These are phyloP conservation scores for Dentipellis sp. DNA, from an alignment of 768 basidiomycete genomes.

Conservation along the genomic window DNA sequence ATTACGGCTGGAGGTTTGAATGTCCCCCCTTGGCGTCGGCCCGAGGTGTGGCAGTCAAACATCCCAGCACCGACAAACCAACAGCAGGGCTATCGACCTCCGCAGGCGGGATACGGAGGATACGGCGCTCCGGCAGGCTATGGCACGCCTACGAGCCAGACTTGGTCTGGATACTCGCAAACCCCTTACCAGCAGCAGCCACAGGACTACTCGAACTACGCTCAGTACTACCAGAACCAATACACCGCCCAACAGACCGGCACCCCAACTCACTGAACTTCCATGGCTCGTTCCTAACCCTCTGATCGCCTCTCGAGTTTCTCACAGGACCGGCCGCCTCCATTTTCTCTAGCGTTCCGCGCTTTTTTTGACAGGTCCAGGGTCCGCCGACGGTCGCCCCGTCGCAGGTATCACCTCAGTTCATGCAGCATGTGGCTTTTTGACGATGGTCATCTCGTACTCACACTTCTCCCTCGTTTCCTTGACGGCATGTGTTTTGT, in stretches of 20 bases:
- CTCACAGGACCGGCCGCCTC: no score
- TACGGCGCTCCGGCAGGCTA: slow-evolving; percentile 12
- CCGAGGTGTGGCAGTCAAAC: slow-evolving; percentile 71
- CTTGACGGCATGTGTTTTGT: slow-evolving; percentile 2
- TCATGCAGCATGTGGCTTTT: background rate
- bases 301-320: background rate
- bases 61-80: slow-evolving; percentile 25
- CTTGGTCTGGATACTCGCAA: slow-evolving; percentile 1
- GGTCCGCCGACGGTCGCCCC: background rate
- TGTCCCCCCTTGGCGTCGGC: slow-evolving; percentile 86
- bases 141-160: slow-evolving; percentile 6
- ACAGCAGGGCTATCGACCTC: slow-evolving; percentile 55
- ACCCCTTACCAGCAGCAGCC: slow-evolving; percentile 24
- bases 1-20: slow-evolving; percentile 59
- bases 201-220: slow-evolving; percentile 77
- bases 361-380: background rate
- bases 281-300: slow-evolving; percentile 23
- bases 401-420: background rate
- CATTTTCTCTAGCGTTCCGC: background rate
- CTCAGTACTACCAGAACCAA: slow-evolving; percentile 84
- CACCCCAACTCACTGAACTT: slow-evolving; percentile 27
- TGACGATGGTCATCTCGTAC: slow-evolving; percentile 5
- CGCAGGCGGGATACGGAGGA: slow-evolving; percentile 45
- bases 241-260: slow-evolving; percentile 62
- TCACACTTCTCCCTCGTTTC: slow-evolving; percentile 9